A percentile compares a stretch with the other conserved stretches of the same genome.
phyloP scores from a whole-genome alignment of 176 grass and related monocot genomes.

The Hordeum marinum region DNA sequence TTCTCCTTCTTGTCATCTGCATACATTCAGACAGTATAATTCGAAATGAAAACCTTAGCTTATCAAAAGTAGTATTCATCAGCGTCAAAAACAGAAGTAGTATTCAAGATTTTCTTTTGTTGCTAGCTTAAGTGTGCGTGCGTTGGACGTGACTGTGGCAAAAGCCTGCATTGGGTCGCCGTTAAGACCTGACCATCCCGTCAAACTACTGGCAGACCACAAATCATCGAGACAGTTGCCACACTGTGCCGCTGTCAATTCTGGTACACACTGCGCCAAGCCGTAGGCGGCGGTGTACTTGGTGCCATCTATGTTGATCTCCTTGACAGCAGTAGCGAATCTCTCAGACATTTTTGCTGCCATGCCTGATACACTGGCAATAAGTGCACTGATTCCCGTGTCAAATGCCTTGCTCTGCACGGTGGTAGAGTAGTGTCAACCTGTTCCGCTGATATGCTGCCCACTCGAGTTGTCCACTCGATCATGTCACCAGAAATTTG shows the following conservation, averaged over 20 bases:
- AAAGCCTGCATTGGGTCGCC: background rate
- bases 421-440: too few species aligned
- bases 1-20: background rate
- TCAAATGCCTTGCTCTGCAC: too few species aligned
- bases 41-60: background rate
- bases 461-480: background rate
- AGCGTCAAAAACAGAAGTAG: background rate
- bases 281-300: background rate
- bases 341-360: background rate
- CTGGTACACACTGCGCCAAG: background rate
- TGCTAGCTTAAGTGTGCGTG: background rate
- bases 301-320: background rate
- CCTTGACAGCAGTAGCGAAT: background rate
- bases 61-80: background rate
- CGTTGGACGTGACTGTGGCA: background rate
- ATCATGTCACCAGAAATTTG: background rate
- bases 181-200: background rate
- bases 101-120: background rate
- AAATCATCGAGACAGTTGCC: rapidly evolving
- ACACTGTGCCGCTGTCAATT: background rate
- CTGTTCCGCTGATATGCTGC: background rate
- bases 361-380: background rate
- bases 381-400: background rate
- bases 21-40: background rate
- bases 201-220: background rate